Evolutionary conservation across 2,329 filamentous ascomycete species (phyloP), one percentile per base, ranked within the genome.

Genomic region (Zymoseptoria tritici): DNA sequence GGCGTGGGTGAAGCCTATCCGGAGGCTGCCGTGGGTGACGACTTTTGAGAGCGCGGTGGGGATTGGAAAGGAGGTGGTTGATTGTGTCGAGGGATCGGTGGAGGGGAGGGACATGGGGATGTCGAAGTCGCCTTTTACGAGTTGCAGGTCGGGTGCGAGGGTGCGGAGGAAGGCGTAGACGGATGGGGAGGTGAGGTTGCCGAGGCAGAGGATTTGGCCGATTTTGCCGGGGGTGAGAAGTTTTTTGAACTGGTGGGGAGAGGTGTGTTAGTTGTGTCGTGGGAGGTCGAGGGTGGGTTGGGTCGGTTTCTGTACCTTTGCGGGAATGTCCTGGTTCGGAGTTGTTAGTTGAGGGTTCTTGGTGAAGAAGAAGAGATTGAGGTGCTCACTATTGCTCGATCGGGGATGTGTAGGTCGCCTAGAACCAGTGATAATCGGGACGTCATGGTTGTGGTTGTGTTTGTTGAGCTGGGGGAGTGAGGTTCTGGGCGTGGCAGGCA

Each of bases 321-420:
- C 82, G 61, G 91, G 91, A 71, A 96, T 92, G 75, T 96, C 83
- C 83, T 85, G 66, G 56, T 64, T 9, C 36, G n/a, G 63, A 60
- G 52, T 64, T 62, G 63, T 67, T 64, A 66, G 64, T 62, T 58
- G 64, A 9, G 63, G 59, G 62, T 49, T 42, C 46, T 31, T 55
- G 24, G 31, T 42, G 46, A 46, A 19, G 26, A 2, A 46, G 26
- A 20, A 21, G 36, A 46, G 4, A 3, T n/a, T 20, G 31, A 11
- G 8, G 16, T 1, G 62, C 64, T 61, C 59, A 66, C 91, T 65
- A 94, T 86, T 69, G 91, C 91, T 74, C 91, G 83, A 77, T 96
- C 91, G 70, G 91, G 91, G 77, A 96, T 96, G 79, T 96, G 91
- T 57, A 96, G 85, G 79, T 96, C 91, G 75, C 91, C 91, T 68